Evolutionary conservation across 805 yeast genomes (phyloP).

Genomic region (Saccharomycopsis sp.): DNA sequence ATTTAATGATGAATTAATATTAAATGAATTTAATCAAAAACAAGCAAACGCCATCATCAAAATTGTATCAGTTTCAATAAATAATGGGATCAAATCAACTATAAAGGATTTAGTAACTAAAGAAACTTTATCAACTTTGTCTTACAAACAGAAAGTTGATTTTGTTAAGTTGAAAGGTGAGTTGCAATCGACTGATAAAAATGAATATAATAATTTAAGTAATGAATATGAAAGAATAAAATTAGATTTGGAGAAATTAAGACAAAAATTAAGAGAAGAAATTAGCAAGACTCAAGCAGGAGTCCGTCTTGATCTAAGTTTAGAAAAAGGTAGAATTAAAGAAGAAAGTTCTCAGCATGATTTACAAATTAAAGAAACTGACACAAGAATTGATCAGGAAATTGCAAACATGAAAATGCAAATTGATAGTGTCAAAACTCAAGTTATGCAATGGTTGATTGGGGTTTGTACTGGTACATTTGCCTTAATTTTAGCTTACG

Average conservation of each 20-base stretch:
- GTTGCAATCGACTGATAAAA: constrained; percentile 76
- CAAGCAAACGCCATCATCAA: constrained; percentile 79
- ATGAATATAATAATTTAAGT: constrained; percentile 74
- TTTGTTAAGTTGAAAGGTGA: constrained; percentile 93
- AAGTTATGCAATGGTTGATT: constrained; percentile 96
- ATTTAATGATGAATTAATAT: constrained; percentile 54
- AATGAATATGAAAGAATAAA: constrained; percentile 83
- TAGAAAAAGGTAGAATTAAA: constrained; percentile 92
- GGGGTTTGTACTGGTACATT: constrained; percentile 98
- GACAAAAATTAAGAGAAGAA: constrained; percentile 82
- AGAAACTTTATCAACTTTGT: constrained; percentile 72
- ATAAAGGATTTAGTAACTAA: constrained; percentile 77
- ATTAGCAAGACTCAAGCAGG: constrained; percentile 85
- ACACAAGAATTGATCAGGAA: constrained; percentile 92
- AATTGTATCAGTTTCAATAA: constrained; percentile 65
- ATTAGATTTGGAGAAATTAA: constrained; percentile 78
- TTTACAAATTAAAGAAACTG: constrained; percentile 88
- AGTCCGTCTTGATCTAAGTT: constrained; percentile 80
- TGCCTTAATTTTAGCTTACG: constrained; percentile 88
- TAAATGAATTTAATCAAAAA: constrained; percentile 61
- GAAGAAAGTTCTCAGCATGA: constrained; percentile 93
- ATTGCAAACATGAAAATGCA: constrained; percentile 92
- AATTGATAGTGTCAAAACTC: constrained; percentile 90
- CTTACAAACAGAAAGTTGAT: constrained; percentile 94
- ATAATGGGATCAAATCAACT: constrained; percentile 71